phyloP scores from a whole-genome alignment of 1,284 basidiomycete species.

The Pseudozyma hubeiensis region DNA sequence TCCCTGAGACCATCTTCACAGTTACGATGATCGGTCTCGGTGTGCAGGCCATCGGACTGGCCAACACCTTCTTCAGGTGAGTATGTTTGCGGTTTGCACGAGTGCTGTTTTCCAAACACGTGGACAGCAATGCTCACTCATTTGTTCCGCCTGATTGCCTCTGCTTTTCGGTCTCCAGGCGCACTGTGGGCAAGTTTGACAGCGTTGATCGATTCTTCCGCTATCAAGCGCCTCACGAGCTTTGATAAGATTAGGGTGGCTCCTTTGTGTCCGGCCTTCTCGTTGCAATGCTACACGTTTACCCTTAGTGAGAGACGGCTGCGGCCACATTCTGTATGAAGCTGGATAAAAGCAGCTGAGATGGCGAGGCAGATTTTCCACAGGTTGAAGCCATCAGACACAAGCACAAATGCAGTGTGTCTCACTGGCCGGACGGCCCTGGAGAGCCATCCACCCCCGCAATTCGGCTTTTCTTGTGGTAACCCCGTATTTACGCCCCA shows the following conservation, averaged over 20 bases:
- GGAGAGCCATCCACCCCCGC: too few species aligned
- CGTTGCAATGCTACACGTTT: too few species aligned
- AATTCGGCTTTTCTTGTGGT: too few species aligned
- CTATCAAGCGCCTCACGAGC: constrained; percentile 19
- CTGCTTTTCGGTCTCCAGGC: neutral
- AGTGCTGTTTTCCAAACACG: neutral
- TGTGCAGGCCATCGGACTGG: constrained; percentile 18
- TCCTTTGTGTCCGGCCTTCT: too few species aligned
- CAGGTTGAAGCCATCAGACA: too few species aligned
- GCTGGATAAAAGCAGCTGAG: too few species aligned
- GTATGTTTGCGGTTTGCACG: neutral
- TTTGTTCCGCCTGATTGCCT: neutral
- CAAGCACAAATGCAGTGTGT: too few species aligned
- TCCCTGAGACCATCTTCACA: constrained; percentile 17
- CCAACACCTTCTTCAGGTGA: constrained; percentile 20
- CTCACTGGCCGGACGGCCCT: too few species aligned
- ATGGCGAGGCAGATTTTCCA: too few species aligned
- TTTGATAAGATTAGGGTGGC: neutral
- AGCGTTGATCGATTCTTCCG: constrained; percentile 11
- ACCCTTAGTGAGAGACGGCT: too few species aligned
- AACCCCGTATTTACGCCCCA: too few species aligned
- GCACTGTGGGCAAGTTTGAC: constrained; percentile 12
- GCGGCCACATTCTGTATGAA: too few species aligned
- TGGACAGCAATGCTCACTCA: neutral
- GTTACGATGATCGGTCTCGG: constrained; percentile 21